phyloP scores from a whole-genome alignment of 768 basidiomycete genomes.

The Suillus subluteus region DNA sequence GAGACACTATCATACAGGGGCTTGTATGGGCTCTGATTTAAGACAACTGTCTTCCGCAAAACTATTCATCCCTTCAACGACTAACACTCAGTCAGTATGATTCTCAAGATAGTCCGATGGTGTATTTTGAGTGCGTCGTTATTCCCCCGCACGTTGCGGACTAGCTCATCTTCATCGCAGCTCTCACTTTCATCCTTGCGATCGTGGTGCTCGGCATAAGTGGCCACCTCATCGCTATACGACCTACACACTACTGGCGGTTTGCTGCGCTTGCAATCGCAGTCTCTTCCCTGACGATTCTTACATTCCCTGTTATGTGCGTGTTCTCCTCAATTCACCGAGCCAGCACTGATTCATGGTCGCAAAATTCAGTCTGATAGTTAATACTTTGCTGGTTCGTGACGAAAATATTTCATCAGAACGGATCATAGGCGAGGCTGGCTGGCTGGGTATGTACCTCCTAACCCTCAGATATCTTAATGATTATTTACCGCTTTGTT shows the following conservation, averaged over 20 bases:
- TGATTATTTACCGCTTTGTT: background rate
- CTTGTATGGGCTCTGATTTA: background rate
- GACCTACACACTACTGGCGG: constrained; percentile 19
- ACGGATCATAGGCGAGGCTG: constrained; percentile 41
- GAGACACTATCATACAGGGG: constrained; percentile 2
- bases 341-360: background rate
- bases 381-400: constrained; percentile 16
- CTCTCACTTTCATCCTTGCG: constrained; percentile 24
- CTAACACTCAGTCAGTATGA: background rate
- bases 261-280: constrained; percentile 37
- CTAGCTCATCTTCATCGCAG: constrained; percentile 16
- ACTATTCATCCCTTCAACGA: background rate
- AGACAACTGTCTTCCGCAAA: background rate
- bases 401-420: constrained; percentile 28
- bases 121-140: background rate
- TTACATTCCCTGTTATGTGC: constrained; percentile 35
- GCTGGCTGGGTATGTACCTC: constrained; percentile 37
- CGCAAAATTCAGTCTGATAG: constrained; percentile 23
- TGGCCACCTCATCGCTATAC: constrained; percentile 29
- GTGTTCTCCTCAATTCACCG: background rate
- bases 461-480: background rate
- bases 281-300: constrained; percentile 28
- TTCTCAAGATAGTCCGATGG: background rate
- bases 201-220: constrained; percentile 36
- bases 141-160: too few species aligned